Evolutionary conservation across 1,139 yeast species (phyloP), one percentile per base, ranked within the genome.

Genomic region (Saccharomyces hybrid): DNA sequence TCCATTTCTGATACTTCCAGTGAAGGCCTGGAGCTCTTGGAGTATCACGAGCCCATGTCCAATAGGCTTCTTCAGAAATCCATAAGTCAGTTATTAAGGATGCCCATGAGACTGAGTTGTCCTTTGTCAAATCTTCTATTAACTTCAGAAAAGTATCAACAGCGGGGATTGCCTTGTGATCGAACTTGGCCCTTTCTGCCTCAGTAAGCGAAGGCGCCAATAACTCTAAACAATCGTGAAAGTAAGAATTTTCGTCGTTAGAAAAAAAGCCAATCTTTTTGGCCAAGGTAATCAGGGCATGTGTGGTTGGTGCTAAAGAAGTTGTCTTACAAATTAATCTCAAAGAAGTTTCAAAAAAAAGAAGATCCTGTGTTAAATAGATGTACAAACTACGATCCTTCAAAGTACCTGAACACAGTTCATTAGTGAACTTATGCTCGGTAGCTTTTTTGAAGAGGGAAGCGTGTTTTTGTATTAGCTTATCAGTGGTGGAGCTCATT

Each of bases 231-330:
- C 75, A 69, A 4, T 59, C 70, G 14, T 61, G 63, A 60, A 80
- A 80, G 58, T 80, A 80, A 49, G 73, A 74, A 61, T 79, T 78
- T 60, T 80, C 84, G 54, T 75, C 77, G 46, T 70, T 70, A 7
- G 78, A 72, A 44, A 80, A 65, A 60, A 78, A 78, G 0, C 83
- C 84, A 55, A 80, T 73, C 58, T 80, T 82, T 57, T 77, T 78
- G 1, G 79, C 79, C 31, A 80, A 60, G 0, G 67, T 64, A 16
- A 79, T 66, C 23, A 75, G 67, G 0, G 81, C 62, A 1, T 65
- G 57, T 1, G 71, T 63, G 38, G 73, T 65, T 50, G 78, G 79
- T 57, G 83, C 78, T 41, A 70, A 58, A 0, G 79, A 73, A 42
- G 81, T 67, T 1, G 77, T 71, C 55, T 73, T 77, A 9, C 81